Evolutionary conservation across 2,329 filamentous ascomycete species (phyloP), one percentile per base, ranked within the genome.

Genomic region (Fusarium sterilihyphosum): DNA sequence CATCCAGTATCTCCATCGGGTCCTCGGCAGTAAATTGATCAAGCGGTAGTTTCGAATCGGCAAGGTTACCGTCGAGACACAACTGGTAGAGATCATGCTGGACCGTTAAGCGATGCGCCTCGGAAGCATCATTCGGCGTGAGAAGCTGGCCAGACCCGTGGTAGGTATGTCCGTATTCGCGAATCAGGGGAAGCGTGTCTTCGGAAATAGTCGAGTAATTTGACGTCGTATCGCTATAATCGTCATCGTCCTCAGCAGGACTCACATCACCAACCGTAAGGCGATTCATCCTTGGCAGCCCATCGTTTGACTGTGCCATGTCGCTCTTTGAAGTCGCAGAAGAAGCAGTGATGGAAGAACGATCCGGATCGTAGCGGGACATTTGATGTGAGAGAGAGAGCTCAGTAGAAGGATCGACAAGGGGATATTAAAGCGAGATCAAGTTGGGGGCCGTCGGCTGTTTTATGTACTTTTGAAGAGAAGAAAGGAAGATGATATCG

Each of bases 21-120:
- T 73, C 64, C 26, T 76, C 71, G 10, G 63, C 41, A 2, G 65
- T 67, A 20, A 77, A 62, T 31, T 68, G 64, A 18, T 80, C 79
- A 41, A 82, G 63, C 6, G 80, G 81, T 10, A 83, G 73, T 40
- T 73, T 80, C n/a, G 81, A 73, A 7, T 80, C 78, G 8, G 79
- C 78, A 18, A 83, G 78, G 1, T 65, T 61, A 11, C 80, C 82
- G 31, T 80, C 77, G 24, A 83, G 80, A 44, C 80, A 82, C 20
- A 83, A 72, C 58, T 80, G 78, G 73, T 82, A 82, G 5, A 83
- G 79, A 40, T 80, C 73, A 59, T 83, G 82, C 67, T 82, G 81
- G 9, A 82, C 60, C 6, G 71, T 75, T 65, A 82, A 65, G 20
- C 81, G 81, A 44, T 74, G 71, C 10, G 79, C 79, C 52, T 83